These are phyloP conservation scores for Cryptococcus sp. DNA, from an alignment of 1,284 basidiomycete species.

Conservation along the genomic window DNA sequence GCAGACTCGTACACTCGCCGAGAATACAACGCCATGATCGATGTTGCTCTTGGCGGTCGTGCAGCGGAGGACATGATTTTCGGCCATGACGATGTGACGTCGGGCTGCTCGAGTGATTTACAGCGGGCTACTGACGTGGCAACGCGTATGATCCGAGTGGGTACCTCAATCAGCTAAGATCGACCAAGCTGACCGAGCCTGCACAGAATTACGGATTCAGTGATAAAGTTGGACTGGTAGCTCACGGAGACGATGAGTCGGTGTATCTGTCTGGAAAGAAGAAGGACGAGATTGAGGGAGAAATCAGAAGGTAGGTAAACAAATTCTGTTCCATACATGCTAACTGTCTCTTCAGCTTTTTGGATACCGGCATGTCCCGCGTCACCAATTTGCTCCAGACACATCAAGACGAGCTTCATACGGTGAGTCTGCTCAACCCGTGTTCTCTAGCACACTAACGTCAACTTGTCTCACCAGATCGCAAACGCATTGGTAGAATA, in stretches of 20 bases:
- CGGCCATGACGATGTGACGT: slow-evolving; percentile 81
- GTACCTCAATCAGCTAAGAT: slow-evolving; percentile 30
- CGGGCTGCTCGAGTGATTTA: slow-evolving; percentile 87
- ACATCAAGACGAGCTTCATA: slow-evolving; percentile 77
- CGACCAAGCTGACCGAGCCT: slow-evolving; percentile 3
- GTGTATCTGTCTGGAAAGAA: slow-evolving; percentile 69
- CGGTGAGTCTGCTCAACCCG: slow-evolving; percentile 56
- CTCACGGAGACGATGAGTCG: slow-evolving; percentile 69
- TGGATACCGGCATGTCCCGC: slow-evolving; percentile 72
- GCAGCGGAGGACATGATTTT: slow-evolving; percentile 92
- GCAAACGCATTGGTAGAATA: slow-evolving; percentile 87
- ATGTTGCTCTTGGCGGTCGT: slow-evolving; percentile 88
- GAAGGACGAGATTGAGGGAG: slow-evolving; percentile 78
- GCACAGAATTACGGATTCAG: slow-evolving; percentile 75
- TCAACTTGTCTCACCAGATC: slow-evolving; percentile 58
- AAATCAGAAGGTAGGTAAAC: slow-evolving; percentile 69
- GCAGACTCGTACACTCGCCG: slow-evolving; percentile 49
- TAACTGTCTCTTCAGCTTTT: slow-evolving; percentile 60
- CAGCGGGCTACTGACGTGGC: slow-evolving; percentile 75
- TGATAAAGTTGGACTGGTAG: slow-evolving; percentile 74
- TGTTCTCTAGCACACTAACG: background rate
- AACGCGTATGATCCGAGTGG: slow-evolving; percentile 82
- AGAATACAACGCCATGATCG: slow-evolving; percentile 61
- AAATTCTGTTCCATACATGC: slow-evolving; percentile 1
- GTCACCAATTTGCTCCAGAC: slow-evolving; percentile 68